Evolutionary conservation across 306 rosid genomes (phyloP).

Genomic region (Geum urbanum): DNA sequence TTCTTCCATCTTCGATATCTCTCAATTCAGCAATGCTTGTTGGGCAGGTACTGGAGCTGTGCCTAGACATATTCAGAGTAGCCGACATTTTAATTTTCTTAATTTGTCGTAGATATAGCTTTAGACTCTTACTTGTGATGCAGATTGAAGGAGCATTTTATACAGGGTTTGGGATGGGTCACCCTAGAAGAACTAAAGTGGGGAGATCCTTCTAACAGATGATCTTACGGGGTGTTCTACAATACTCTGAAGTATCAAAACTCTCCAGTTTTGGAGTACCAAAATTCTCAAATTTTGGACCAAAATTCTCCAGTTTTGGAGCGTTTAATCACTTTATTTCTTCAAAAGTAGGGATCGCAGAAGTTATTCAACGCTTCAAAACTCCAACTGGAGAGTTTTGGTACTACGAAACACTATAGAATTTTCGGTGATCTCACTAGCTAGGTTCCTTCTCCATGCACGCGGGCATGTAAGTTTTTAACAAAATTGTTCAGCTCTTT

Average conservation of each 20-base stretch:
- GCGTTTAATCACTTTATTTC: too few species aligned
- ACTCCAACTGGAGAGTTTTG: too few species aligned
- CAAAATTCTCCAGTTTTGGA: too few species aligned
- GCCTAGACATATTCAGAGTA: too few species aligned
- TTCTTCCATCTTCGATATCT: conserved; percentile 76
- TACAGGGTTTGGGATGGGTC: conserved; percentile 96
- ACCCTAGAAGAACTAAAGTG: conserved; percentile 93
- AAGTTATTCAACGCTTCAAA: too few species aligned
- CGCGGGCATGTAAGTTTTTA: too few species aligned
- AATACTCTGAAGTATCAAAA: conserved; percentile 91
- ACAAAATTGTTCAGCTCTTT: too few species aligned
- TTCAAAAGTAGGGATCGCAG: too few species aligned
- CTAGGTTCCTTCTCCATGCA: too few species aligned
- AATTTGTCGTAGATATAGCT: background rate
- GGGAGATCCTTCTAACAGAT: conserved; percentile 92
- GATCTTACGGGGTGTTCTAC: conserved; percentile 67
- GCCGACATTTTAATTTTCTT: too few species aligned
- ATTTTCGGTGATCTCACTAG: too few species aligned
- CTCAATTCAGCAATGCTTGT: conserved; percentile 93
- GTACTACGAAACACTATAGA: too few species aligned
- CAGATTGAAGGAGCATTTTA: conserved; percentile 94
- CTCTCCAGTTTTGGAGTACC: conserved; percentile 79
- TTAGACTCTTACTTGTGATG: conserved; percentile 17
- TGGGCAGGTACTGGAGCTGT: conserved; percentile 55
- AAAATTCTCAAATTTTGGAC: conserved; percentile 61